A percentile compares a stretch with the other conserved stretches of the same genome.
Conservation (phyloP, 352 stramenopile genomes). For the Phytopythium kandeliae region DNA sequence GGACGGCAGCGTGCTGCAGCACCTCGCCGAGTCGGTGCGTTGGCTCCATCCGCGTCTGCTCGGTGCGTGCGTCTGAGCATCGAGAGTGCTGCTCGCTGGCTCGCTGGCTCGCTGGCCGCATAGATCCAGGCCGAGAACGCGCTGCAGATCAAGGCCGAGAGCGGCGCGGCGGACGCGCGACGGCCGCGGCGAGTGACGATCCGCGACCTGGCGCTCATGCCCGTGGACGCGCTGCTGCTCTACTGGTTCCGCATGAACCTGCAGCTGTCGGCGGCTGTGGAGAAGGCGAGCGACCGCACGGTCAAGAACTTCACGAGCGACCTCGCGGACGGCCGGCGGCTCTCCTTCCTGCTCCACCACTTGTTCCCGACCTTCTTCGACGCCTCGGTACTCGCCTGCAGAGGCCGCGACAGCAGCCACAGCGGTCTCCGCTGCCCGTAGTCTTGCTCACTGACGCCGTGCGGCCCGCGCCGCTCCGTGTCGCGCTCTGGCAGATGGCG, state of each 20-base stretch:
- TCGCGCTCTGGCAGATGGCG: constrained; percentile 63
- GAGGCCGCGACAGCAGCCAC: too few relatives aligned
- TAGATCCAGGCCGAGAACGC: constrained; percentile 58
- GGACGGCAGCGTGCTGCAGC: constrained; percentile 54
- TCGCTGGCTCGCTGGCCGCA: neutral
- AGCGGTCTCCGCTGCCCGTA: too few relatives aligned
- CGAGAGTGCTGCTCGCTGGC: too few relatives aligned
- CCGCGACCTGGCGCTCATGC: constrained; percentile 61
- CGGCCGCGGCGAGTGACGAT: constrained; percentile 33
- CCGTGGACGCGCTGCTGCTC: constrained; percentile 65
- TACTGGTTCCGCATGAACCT: constrained; percentile 78
- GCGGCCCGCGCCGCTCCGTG: too few relatives aligned
- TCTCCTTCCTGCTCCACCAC: constrained; percentile 67
- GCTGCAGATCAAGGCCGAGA: constrained; percentile 32
- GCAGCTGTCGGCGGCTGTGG: constrained; percentile 45
- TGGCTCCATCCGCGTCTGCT: neutral
- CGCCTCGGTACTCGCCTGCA: constrained; percentile 26
- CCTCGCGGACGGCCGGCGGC: constrained; percentile 52
- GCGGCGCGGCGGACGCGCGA: neutral
- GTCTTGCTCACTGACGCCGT: too few relatives aligned
- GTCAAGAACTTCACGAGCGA: constrained; percentile 81
- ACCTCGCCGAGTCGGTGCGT: constrained; percentile 53
- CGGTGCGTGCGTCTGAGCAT: neutral
- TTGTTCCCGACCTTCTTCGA: constrained; percentile 75
- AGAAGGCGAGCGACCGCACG: constrained; percentile 58